Evolutionary conservation across 371 early-diverging fungal genomes (phyloP).

Genomic region (Lichtheimia ornata): DNA sequence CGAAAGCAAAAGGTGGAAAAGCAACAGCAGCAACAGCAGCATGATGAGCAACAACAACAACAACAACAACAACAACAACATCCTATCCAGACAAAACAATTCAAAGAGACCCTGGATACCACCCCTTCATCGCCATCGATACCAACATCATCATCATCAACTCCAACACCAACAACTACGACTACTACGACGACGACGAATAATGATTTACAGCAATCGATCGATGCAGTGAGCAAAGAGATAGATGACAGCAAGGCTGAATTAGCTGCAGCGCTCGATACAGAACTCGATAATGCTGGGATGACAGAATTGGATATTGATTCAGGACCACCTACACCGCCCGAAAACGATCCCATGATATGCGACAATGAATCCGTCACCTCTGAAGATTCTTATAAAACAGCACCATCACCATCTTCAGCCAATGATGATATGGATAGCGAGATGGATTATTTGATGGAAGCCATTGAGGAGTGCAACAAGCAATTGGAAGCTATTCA

Average conservation of each 20-base stretch:
- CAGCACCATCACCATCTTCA: conserved; percentile 1
- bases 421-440: not conserved
- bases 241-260: conserved; percentile 13
- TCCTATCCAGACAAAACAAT: not conserved
- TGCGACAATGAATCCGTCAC: not conserved
- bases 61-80: conserved; percentile 1
- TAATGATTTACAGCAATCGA: conserved; percentile 10
- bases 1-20: conserved; percentile 4
- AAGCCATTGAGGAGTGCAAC: conserved; percentile 7
- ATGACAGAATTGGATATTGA: conserved; percentile 1
- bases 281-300: not conserved
- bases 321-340: not conserved
- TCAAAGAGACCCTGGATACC: too few species aligned
- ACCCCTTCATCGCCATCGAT: not conserved
- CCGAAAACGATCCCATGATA: not conserved
- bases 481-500: not conserved
- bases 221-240: conserved; percentile 12
- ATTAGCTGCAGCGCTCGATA: conserved; percentile 12
- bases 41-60: not conserved
- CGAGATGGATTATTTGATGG: conserved; percentile 8
- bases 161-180: not conserved
- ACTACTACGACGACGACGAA: not conserved
- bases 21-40: conserved; percentile 4
- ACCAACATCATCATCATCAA: not conserved
- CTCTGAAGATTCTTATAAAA: conserved; percentile 1